A percentile compares a stretch with the other conserved stretches of the same genome.
Evolutionary conservation across 2,329 filamentous ascomycete species (phyloP).

Genomic region (Colletotrichum truncatum): DNA sequence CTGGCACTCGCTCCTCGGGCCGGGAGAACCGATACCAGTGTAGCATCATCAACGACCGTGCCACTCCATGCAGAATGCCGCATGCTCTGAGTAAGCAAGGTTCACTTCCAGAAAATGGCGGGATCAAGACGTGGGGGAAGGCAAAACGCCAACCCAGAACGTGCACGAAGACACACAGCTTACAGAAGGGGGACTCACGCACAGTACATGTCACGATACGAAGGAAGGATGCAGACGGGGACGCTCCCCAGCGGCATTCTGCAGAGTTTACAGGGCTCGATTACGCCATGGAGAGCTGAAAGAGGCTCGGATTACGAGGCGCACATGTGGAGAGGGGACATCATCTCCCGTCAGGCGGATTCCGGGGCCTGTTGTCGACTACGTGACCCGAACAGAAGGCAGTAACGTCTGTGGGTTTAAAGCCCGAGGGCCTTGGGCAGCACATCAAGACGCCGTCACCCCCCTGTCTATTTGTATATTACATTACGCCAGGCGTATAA

Average conservation of each 20-base stretch:
- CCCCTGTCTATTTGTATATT: conserved; percentile 3
- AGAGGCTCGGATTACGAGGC: background rate
- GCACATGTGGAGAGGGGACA: background rate
- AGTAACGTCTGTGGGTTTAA: background rate
- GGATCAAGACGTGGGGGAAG: background rate
- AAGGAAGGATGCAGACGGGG: background rate
- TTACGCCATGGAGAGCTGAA: background rate
- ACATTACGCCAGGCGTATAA: background rate
- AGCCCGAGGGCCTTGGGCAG: background rate
- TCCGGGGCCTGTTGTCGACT: background rate
- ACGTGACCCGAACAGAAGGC: background rate
- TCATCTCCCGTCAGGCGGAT: background rate
- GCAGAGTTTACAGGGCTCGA: background rate
- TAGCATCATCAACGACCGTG: background rate
- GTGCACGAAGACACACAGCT: background rate
- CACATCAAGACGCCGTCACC: background rate
- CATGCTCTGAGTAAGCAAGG: background rate
- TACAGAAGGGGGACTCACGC: background rate
- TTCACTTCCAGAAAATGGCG: background rate
- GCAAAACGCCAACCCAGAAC: background rate
- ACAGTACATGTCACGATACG: background rate
- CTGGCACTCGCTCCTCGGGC: background rate
- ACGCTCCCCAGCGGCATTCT: no score
- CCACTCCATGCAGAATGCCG: background rate
- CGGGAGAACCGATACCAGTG: background rate